Percentiles rank a stretch among this genome's conserved stretches.
Conservation (phyloP, 305 asterid genomes). For the Fraxinus paxiana region DNA sequence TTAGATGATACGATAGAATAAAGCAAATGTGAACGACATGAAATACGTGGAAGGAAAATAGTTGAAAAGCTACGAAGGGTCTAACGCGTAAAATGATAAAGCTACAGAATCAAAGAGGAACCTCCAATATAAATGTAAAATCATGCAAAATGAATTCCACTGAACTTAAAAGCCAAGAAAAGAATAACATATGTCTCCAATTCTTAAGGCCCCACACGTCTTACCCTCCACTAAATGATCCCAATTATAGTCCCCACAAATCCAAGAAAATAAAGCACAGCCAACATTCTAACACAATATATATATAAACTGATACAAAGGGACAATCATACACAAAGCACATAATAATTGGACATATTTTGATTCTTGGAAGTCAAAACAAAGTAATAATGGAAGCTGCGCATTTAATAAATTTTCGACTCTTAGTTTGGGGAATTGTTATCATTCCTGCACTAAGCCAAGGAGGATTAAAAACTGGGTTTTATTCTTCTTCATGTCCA, state of each 20-base stretch:
- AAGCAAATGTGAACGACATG: slow-evolving; percentile 29
- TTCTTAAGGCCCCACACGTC: not conserved
- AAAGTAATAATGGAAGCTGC: slow-evolving; percentile 25
- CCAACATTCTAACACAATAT: not conserved
- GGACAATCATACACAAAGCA: not conserved
- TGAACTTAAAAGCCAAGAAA: not conserved
- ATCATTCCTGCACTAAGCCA: slow-evolving; percentile 27
- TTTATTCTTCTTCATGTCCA: slow-evolving; percentile 57
- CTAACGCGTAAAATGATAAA: slow-evolving; percentile 20
- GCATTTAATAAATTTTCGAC: slow-evolving; percentile 18
- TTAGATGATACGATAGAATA: not conserved
- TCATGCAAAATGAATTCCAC: not conserved
- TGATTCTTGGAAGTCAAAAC: not conserved
- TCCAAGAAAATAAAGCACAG: not conserved
- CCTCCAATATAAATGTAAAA: not conserved
- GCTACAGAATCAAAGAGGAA: not conserved
- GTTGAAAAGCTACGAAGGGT: slow-evolving; percentile 5
- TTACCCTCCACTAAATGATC: not conserved
- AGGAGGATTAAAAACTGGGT: slow-evolving; percentile 44
- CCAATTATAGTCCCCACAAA: not conserved
- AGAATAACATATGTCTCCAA: not conserved
- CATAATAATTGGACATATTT: not conserved
- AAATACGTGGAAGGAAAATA: not conserved
- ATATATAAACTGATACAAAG: not conserved
- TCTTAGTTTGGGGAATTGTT: slow-evolving; percentile 3